Conservation (phyloP, 2,329 filamentous ascomycete species). For the Ophiocordyceps sinensis region DNA sequence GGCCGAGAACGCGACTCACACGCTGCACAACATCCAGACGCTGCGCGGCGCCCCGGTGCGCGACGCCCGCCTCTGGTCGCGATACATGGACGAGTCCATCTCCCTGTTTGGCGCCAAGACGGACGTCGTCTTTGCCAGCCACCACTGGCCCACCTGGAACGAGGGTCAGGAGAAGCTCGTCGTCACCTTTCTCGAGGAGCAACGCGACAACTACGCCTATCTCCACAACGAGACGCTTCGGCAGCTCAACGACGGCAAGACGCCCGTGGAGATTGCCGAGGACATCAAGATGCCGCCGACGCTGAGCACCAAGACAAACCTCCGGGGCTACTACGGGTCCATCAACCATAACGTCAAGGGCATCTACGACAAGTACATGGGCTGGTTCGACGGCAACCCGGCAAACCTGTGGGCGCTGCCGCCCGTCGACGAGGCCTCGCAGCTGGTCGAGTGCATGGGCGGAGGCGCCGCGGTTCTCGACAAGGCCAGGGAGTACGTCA, state of each 20-base stretch:
- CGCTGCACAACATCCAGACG: slow-evolving; percentile 26
- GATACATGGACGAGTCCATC: slow-evolving; percentile 21
- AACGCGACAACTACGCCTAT: slow-evolving; percentile 24
- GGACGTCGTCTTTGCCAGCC: slow-evolving; percentile 21
- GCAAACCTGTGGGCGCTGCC: slow-evolving; percentile 3
- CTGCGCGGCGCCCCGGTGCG: slow-evolving; percentile 24
- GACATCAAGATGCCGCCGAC: slow-evolving; percentile 16
- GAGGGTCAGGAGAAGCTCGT: slow-evolving; percentile 6
- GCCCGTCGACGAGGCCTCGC: slow-evolving; percentile 12
- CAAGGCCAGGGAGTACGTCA: slow-evolving; percentile 14
- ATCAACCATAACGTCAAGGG: slow-evolving; percentile 23
- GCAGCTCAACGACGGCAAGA: slow-evolving; percentile 21
- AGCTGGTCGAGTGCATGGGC: slow-evolving; percentile 22
- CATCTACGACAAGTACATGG: slow-evolving; percentile 9
- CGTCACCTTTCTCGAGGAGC: slow-evolving; percentile 13
- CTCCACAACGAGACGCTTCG: slow-evolving; percentile 25
- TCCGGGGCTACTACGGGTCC: slow-evolving; percentile 22
- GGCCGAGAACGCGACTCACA: slow-evolving; percentile 23
- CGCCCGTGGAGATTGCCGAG: slow-evolving; percentile 24
- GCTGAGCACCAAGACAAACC: slow-evolving; percentile 8
- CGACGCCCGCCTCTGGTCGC: slow-evolving; percentile 23
- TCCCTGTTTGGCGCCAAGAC: slow-evolving; percentile 16
- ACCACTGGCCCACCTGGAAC: slow-evolving; percentile 29
- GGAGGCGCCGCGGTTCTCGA: slow-evolving; percentile 15
- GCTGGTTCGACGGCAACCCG: slow-evolving; percentile 10